These are phyloP conservation scores for Neurospora sp. DNA, from an alignment of 495 filamentous ascomycete species.

Conservation along the genomic window DNA sequence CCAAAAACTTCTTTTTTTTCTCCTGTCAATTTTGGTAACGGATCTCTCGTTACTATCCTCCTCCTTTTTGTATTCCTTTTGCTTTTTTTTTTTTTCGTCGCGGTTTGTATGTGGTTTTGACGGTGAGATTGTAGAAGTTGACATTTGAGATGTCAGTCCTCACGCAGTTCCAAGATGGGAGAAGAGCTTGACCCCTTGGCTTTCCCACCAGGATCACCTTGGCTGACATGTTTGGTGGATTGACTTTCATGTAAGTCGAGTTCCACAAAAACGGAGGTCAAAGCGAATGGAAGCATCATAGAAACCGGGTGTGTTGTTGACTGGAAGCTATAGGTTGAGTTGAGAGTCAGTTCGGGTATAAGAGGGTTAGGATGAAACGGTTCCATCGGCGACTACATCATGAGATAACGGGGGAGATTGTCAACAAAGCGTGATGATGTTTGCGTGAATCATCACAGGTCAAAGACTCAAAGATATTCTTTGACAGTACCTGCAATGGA, in stretches of 20 bases:
- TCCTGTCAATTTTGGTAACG: neutral
- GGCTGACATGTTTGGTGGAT: neutral
- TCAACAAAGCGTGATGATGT: neutral
- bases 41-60: neutral
- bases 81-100: neutral
- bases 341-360: neutral
- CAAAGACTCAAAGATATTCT: no score
- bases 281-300: neutral
- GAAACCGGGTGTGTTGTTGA: neutral
- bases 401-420: neutral
- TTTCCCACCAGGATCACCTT: neutral
- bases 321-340: neutral
- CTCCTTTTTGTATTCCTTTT: neutral
- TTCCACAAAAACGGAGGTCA: neutral
- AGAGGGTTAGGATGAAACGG: neutral
- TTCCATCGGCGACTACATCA: neutral
- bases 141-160: no score
- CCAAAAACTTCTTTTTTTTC: neutral
- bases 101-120: no score
- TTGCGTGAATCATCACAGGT: no score
- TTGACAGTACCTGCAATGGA: no score
- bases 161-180: no score
- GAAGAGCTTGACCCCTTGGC: no score
- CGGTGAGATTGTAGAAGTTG: no score
- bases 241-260: neutral